Base-by-base conservation (phyloP, 768 basidiomycete genomes). In the Gloeostereum incarnatum region DNA sequence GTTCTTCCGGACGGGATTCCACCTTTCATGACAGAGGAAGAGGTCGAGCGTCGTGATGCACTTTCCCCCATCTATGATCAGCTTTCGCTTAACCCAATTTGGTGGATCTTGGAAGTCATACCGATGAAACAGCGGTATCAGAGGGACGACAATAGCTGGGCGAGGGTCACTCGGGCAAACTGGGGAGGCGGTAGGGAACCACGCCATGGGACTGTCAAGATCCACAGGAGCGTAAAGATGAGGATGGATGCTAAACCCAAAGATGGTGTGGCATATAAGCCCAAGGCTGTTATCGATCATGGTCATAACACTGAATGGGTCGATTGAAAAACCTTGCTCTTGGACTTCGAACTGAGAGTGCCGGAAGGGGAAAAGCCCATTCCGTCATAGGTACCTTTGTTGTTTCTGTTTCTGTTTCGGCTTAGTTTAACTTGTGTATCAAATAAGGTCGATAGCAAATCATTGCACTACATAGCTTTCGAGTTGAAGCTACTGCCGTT, bases 91-190 rank as follows among this genome's bases (percentile, higher is more conserved):
- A 46, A 56, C 21, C 59, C 46, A 33, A 30, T 19, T 0, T 87
- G 86, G 85, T 87, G 85, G 86, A 38, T 74, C 23, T 58, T 87
- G 27, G 86, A 89, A 52, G 4, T 71, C 6, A 30, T 76, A 10
- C 78, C 74, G 3, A 31, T 72, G 38, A 52, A 52, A 31, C 60
- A 63, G 13, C 55, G 54, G 14, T 62, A 55, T 39, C 67, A 68
- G 53, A 49, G 49, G 38, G 50, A 48, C 1, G 47, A 62, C 36
- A 48, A 56, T 10, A 35, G 41, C 7, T 64, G 62, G 65, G 43
- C 21, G 17, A 41, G 46, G n/a, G 41, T 43, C 30, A 39, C 54
- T 18, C 40, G 48, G 9, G 46, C 40, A 39, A 70, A 71, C 43
- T 8, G 63, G 30, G 69, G 65, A 0, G 24, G 42, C 3, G 63